Evolutionary conservation across 2,329 filamentous ascomycete genomes (phyloP).

Genomic region (Orbilia quercus): DNA sequence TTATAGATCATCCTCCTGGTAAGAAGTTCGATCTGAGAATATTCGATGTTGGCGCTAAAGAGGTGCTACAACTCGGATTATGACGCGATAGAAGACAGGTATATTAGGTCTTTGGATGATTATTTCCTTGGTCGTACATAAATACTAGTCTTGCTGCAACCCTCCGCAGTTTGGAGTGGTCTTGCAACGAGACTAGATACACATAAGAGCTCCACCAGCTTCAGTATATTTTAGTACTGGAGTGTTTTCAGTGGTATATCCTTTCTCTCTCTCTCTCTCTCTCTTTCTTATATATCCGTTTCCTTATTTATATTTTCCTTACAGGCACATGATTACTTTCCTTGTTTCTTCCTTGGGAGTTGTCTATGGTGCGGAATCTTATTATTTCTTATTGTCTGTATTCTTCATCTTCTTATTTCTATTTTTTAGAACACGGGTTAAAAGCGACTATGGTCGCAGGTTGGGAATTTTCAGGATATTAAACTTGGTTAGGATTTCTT

Average conservation of each 20-base stretch:
- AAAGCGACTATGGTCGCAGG: conserved; percentile 22
- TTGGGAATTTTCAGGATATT: conserved; percentile 7
- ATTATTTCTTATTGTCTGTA: neutral
- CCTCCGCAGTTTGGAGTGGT: too few relatives aligned
- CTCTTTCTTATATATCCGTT: neutral
- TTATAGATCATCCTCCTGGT: conserved; percentile 44
- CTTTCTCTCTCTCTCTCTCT: conserved; percentile 3
- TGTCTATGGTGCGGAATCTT: conserved; percentile 26
- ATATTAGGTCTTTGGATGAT: neutral
- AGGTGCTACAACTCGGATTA: conserved; percentile 2
- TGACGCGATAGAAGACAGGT: neutral
- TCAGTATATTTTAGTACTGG: conserved; percentile 10
- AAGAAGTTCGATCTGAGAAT: conserved; percentile 50
- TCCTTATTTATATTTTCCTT: neutral
- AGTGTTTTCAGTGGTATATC: conserved; percentile 3
- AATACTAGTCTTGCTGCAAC: neutral
- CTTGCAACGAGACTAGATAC: neutral
- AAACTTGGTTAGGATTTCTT: neutral
- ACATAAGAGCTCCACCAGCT: neutral
- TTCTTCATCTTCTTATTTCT: neutral
- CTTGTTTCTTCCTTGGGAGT: too few relatives aligned
- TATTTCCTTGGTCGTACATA: conserved; percentile 13
- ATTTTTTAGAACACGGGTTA: conserved; percentile 12
- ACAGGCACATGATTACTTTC: conserved; percentile 3
- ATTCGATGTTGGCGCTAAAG: conserved; percentile 28